A percentile compares a stretch with the other conserved stretches of the same genome.
These are phyloP conservation scores for Backusella tarrabulga DNA, from an alignment of 192 early-diverging fungal species.

Conservation along the genomic window DNA sequence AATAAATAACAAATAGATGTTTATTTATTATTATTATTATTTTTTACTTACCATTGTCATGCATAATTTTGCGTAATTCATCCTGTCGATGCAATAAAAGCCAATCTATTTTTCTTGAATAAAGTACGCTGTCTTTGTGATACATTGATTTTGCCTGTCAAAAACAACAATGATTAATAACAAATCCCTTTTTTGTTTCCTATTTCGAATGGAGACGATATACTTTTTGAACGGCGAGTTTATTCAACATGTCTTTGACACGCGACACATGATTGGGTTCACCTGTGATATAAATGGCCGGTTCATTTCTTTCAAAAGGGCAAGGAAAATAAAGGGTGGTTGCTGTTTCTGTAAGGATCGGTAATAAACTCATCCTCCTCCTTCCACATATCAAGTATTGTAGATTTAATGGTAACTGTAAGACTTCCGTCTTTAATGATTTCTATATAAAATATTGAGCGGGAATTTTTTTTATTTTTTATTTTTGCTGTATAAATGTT, in stretches of 20 bases:
- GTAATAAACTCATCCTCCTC: slow-evolving; percentile 56
- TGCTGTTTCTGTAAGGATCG: slow-evolving; percentile 66
- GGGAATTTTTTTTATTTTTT: neutral
- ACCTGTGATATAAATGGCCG: slow-evolving; percentile 67
- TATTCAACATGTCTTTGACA: slow-evolving; percentile 52
- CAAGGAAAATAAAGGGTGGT: slow-evolving; percentile 76
- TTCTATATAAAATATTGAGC: slow-evolving; percentile 27
- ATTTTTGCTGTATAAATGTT: neutral
- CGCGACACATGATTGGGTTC: slow-evolving; percentile 45
- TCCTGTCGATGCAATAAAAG: slow-evolving; percentile 63
- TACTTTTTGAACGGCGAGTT: slow-evolving; percentile 45
- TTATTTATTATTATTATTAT: neutral
- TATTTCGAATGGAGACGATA: neutral
- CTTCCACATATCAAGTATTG: slow-evolving; percentile 74
- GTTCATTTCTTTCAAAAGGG: slow-evolving; percentile 48
- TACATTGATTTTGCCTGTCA: slow-evolving; percentile 46
- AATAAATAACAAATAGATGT: neutral
- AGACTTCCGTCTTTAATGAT: slow-evolving; percentile 39
- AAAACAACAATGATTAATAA: slow-evolving; percentile 9
- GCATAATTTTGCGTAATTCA: slow-evolving; percentile 66
- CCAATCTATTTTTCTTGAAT: slow-evolving; percentile 78
- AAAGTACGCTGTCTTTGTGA: slow-evolving; percentile 39
- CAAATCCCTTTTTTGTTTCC: slow-evolving; percentile 13
- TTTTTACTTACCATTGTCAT: slow-evolving; percentile 63
- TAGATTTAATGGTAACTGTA: slow-evolving; percentile 46